Base-by-base conservation (phyloP, 2,329 filamentous ascomycete species). In the Fusarium foetens region DNA sequence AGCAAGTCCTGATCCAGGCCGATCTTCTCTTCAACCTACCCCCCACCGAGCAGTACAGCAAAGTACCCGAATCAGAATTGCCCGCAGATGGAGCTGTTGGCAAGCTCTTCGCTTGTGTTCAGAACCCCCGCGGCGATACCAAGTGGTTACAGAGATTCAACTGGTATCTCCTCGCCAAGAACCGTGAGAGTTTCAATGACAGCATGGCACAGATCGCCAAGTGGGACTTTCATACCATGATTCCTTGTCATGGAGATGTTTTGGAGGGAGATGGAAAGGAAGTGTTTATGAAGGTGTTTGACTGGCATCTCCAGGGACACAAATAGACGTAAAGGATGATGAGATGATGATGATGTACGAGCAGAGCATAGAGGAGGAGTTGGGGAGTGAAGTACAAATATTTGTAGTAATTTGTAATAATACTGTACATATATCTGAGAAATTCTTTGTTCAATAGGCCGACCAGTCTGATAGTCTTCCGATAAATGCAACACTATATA, bases 1-100 rank as follows among this genome's bases (percentile, higher is more conserved):
- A 93, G 17, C 85, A 86, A 63, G 92, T 94, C 0, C 83, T 99
- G 48, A 95, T 99, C 78, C 85, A 97, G 83, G 96, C 94, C 10
- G 96, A 99, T 81, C 82, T 98, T 45, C 80, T 98, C 73, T 98
- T 98, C 87, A 98, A 98, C 81, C 83, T 97, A 38, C 96, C 96
- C 0, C 90, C 94, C 1, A 89, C 84, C 0, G 96, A 99, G 84
- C 96, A 98, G 83, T 98, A 94, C 82, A 97, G 72, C 87, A 93
- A 83, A 84, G 83, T 77, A 88, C 91, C 68, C n/a, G 77, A 78
- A 33, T 69, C 72, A 12, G 77, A 82, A 58, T 68, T 71, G 21
- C 73, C 79, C 33, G 64, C 71, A 41, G 66, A 80, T 25, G 83
- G 84, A 35, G 63, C 86, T 17, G 48, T 84, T 8, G 83, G 83